Evolutionary conservation across 768 basidiomycete species (phyloP), one percentile per base, ranked within the genome.

Genomic region (Crassisporium funariophilum): DNA sequence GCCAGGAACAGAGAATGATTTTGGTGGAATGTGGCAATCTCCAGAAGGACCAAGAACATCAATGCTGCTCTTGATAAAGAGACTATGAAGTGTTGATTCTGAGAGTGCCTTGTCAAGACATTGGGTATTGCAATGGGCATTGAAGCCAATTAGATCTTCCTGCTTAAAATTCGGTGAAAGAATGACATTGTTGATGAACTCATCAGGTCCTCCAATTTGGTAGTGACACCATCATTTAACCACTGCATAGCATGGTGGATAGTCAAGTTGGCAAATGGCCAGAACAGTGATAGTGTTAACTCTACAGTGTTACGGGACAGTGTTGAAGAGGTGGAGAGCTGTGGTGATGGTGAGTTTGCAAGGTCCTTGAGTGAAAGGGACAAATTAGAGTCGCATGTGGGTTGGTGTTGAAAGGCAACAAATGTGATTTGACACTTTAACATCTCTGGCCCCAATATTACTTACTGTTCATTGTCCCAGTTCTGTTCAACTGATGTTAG

Each of bases 11-110:
- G n/a, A 24, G 45, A 66, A 63, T 0, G 36, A 16, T n/a, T 48
- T n/a, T 4, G 55, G 50, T 13, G 62, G 58, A 5, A 61, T 41
- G 5, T 13, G 24, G 0, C 29, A 4, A 12, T 46, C 44, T 10
- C 58, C 47, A 4, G 66, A 67, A 1, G 68, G 68, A 1, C 69
- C 56, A 0, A 33, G 35, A 35, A 70, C 62, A 2, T 44, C 12
- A 0, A 68, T 35, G 0, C 33, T 29, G 5, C 53, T 22, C 8
- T 53, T 41, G 3, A 31, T 24, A 35, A 57, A 60, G 5, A 41
- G 19, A 2, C 25, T 27, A n/a, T 46, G 27, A 3, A 49, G 27
- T 19, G 50, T 25, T 7, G 49, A 29, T 11, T 49, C 36, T 23
- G 6, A 44, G 21, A 36, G 37, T 4, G 39, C 49, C 21, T 40